These are phyloP conservation scores for Apiotrichum domesticum DNA, from an alignment of 1,284 basidiomycete species.

Conservation along the genomic window DNA sequence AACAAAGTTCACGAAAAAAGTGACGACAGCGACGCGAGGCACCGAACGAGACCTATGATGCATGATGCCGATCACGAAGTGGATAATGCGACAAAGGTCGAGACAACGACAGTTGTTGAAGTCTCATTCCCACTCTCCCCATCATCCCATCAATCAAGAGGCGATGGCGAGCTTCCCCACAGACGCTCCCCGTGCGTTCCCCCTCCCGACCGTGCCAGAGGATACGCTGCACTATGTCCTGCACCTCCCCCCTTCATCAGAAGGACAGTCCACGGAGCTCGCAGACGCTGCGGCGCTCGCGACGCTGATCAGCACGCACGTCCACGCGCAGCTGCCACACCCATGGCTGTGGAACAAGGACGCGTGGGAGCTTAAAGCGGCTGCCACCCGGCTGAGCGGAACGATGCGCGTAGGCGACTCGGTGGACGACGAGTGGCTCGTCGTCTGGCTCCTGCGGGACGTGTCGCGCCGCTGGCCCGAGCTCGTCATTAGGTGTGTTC, in stretches of 20 bases:
- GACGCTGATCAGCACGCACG: slow-evolving; percentile 59
- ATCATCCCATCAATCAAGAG: background rate
- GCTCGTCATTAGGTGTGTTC: slow-evolving; percentile 54
- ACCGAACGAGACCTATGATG: too few relatives aligned
- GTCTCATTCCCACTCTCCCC: background rate
- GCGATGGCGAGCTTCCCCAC: slow-evolving; percentile 39
- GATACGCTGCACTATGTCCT: slow-evolving; percentile 73
- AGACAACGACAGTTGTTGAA: background rate
- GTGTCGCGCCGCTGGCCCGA: slow-evolving; percentile 70
- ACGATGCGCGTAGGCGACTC: slow-evolving; percentile 83
- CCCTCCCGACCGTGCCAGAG: slow-evolving; percentile 59
- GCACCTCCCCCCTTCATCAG: slow-evolving; percentile 52
- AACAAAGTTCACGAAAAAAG: too few relatives aligned
- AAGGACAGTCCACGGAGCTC: slow-evolving; percentile 48
- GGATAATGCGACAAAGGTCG: too few relatives aligned
- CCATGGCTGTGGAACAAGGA: slow-evolving; percentile 84
- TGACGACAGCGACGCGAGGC: too few relatives aligned
- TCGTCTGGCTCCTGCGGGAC: slow-evolving; percentile 76
- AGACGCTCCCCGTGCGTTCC: slow-evolving; percentile 31
- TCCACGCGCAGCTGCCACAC: slow-evolving; percentile 55
- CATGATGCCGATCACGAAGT: too few relatives aligned
- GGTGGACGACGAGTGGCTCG: slow-evolving; percentile 93
- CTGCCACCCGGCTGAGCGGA: slow-evolving; percentile 57
- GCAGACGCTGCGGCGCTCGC: slow-evolving; percentile 62
- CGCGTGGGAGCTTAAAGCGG: slow-evolving; percentile 69